Evolutionary conservation across 306 rosid genomes (phyloP), one percentile per base, ranked within the genome.

Genomic region (Cucumis cinereus): DNA sequence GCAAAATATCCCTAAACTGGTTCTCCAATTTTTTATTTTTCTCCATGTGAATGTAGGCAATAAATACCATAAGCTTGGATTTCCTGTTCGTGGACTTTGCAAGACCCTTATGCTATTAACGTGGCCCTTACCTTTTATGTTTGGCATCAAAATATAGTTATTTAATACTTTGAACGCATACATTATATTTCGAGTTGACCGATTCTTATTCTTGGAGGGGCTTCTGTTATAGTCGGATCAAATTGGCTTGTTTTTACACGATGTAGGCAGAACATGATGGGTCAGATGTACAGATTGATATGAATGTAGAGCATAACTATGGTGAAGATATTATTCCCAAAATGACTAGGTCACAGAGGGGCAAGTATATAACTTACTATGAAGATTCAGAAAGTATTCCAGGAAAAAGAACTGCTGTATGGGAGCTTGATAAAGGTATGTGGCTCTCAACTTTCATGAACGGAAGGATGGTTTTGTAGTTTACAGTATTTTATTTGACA

Each of bases 341-440:
- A 80, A 94, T 90, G 96, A 86, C 95, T 26, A 90, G 80, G 80
- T 81, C 80, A 7, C 90, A 92, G 19, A 89, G 82, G 89, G 89
- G 82, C 77, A 92, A 92, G 84, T 94, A 94, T 85, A 85, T 94
- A 57, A 92, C 99, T 26, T 94, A 79, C 79, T 94, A 86, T 84
- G 99, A 94, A 88, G 99, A 94, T 78, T 87, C 99, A 52, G 90
- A 84, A 79, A 92, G 95, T 81, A 79, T 89, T 84, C 95, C 96
- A 8, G 99, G 96, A 82, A 93, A 79, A 84, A 92, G 95, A 87
- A 92, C 97, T 24, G 97, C 99, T 22, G 92, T 92, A 30, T 94
- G 99, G 99, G 99, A 94, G 86, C 85, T 94, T 80, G 99, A 94
- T 73, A 94, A 94, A 88, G 94, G 99, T 94, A 78, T 62, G 60